Percentiles rank a stretch among this genome's conserved stretches.
phyloP scores from a whole-genome alignment of 2,329 filamentous ascomycete genomes.

The Salinomyces thailandicus region DNA sequence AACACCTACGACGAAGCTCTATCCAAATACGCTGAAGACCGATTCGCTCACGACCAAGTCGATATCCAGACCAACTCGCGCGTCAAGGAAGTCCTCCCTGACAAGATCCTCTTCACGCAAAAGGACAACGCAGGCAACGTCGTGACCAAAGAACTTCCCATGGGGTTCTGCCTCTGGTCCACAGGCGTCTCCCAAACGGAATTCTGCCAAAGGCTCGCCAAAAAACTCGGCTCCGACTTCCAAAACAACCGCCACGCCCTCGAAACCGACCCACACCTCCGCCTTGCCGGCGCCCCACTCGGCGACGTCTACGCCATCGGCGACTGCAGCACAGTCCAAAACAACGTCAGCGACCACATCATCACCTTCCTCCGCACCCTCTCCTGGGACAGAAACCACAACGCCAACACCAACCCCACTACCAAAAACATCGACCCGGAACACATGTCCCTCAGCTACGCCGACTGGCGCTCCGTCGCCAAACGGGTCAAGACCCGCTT shows the following conservation, averaged over 20 bases:
- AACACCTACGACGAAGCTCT: slow-evolving; percentile 97
- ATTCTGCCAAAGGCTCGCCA: slow-evolving; percentile 64
- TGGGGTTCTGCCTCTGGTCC: slow-evolving; percentile 95
- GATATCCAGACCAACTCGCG: slow-evolving; percentile 86
- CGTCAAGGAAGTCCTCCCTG: slow-evolving; percentile 74
- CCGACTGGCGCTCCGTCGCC: slow-evolving; percentile 80
- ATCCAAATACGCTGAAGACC: slow-evolving; percentile 81
- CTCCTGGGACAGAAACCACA: slow-evolving; percentile 87
- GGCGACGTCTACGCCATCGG: slow-evolving; percentile 96
- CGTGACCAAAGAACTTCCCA: slow-evolving; percentile 85
- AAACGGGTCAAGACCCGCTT: slow-evolving; percentile 77
- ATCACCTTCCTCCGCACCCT: slow-evolving; percentile 79
- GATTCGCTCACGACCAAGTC: slow-evolving; percentile 83
- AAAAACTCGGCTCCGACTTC: slow-evolving; percentile 51
- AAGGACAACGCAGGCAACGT: slow-evolving; percentile 60
- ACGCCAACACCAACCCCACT: no score
- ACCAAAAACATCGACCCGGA: slow-evolving; percentile 83
- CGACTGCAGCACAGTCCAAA: slow-evolving; percentile 93
- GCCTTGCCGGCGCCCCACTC: slow-evolving; percentile 75
- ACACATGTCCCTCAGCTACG: slow-evolving; percentile 74
- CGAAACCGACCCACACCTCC: slow-evolving; percentile 88
- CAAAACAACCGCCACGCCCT: slow-evolving; percentile 87
- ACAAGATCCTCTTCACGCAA: slow-evolving; percentile 84
- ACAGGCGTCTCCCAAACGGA: slow-evolving; percentile 83
- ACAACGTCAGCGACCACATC: slow-evolving; percentile 88